Base-by-base conservation (phyloP, 495 filamentous ascomycete species). In the Penicillium parvum region DNA sequence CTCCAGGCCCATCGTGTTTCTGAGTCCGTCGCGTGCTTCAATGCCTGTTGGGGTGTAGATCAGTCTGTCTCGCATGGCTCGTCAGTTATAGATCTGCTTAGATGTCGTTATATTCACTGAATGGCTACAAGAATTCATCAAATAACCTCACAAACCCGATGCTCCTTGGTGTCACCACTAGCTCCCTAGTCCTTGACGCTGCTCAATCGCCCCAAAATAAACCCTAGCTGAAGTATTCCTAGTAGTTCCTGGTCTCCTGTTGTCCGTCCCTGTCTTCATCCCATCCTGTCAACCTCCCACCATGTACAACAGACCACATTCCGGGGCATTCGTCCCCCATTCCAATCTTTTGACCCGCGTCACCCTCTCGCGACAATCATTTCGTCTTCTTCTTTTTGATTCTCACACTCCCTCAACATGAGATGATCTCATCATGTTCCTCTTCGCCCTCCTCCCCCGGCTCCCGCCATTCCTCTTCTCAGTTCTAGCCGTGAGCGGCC, bases 401-500 rank as follows among this genome's bases (percentile, higher is more conserved):
- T 22, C 15, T 18, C 20, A 15, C 32, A 27, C 9, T 21, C n/a
- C 12, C 21, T 16, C 45, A 41, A 12, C 38, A 53, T 63, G 49
- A 49, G 32, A 53, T 58, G 46, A 55, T 35, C 37, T 42, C 45
- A 28, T 32, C 44, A 61, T 63, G 57, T 49, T 49, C 9, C 37
- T 55, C 26, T 26, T 45, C 15, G 29, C 51, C 37, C 44, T 33
- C 30, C 36, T 63, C 9, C 64, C 64, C 10, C 57, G 61, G 20
- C 14, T 57, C 15, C 40, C 57, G 22, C 53, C 60, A 1, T 62
- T 64, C 33, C 54, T 65, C 27, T 69, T 65, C 53, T 53, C 65
- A n/a, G 42, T 55, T 6, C 50, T 69, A 17, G 55, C 61, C 16
- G 64, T 69, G 23, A 58, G 61, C 20, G 57, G 63, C 5, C 50